A percentile compares a stretch with the other conserved stretches of the same genome.
These are phyloP conservation scores for Aciculosporium take DNA, from an alignment of 2,329 filamentous ascomycete species.

Conservation along the genomic window DNA sequence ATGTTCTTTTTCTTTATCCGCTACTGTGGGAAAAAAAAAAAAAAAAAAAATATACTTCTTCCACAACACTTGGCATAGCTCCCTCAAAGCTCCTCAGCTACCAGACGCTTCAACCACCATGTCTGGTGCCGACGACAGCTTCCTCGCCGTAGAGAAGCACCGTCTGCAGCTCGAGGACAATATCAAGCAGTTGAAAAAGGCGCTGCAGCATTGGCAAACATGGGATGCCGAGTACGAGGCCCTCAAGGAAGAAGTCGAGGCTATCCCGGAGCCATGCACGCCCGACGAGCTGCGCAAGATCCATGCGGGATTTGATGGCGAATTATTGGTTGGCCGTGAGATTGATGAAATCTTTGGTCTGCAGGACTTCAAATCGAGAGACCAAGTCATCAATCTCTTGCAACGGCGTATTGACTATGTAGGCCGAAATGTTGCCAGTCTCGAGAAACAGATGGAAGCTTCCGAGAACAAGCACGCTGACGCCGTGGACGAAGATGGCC, in stretches of 20 bases:
- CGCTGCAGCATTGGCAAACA: conserved; percentile 74
- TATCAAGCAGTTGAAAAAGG: conserved; percentile 53
- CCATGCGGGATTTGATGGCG: conserved; percentile 44
- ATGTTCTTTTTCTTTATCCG: not conserved
- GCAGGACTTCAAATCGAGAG: conserved; percentile 14
- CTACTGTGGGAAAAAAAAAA: too few relatives aligned
- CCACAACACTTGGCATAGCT: not conserved
- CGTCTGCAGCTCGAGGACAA: conserved; percentile 62
- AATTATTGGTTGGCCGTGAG: conserved; percentile 45
- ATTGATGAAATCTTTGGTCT: conserved; percentile 32
- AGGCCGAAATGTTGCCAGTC: conserved; percentile 58
- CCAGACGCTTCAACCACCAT: conserved; percentile 15
- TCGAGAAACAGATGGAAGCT: conserved; percentile 57
- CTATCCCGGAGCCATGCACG: conserved; percentile 30
- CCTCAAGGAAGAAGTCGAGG: conserved; percentile 66
- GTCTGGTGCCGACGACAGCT: conserved; percentile 31
- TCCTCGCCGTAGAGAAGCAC: conserved; percentile 61
- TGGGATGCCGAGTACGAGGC: conserved; percentile 89
- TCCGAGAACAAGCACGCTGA: conserved; percentile 58
- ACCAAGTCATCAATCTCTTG: conserved; percentile 45
- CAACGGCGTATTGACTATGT: conserved; percentile 78
- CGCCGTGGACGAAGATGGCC: conserved; percentile 49
- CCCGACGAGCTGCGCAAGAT: conserved; percentile 41
- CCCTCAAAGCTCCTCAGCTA: not conserved
- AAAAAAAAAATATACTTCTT: too few relatives aligned